Base-by-base conservation (phyloP, 1,284 basidiomycete species). In the Caloboletus inedulis region DNA sequence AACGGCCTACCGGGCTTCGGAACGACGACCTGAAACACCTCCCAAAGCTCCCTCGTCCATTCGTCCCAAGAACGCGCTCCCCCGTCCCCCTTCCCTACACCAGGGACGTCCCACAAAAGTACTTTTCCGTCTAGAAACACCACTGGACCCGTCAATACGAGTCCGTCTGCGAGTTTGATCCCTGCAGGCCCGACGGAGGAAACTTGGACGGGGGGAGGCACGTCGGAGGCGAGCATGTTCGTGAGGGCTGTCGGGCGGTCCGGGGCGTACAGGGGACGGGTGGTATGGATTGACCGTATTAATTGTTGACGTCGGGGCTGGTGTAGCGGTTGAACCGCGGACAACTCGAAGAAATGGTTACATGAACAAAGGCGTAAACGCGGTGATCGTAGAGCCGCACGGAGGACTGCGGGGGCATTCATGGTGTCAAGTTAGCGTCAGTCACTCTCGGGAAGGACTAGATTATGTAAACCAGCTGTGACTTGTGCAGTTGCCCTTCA, bases 41-140 rank as follows among this genome's bases (percentile, higher is more conserved):
- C 79, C 62, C 95, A 91, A 57, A 85, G 81, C 31, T 89, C 87
- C 44, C 76, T 75, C 8, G 64, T 73, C 93, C 93, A 97, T 37
- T 79, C 81, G 5, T 76, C 72, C 74, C 83, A 85, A 2, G 50
- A 25, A n/a, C 23, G 27, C 27, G 21, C 7, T 3, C 43, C 46
- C 14, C 30, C 27, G 16, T 1, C 34, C 13, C 21, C 39, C 19
- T 27, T 30, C 10, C 14, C 18, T 5, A 34, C 8, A 2, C 75
- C 66, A 1, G 89, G 88, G 1, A 91, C 87, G 64, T 98, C 86
- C 95, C 95, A 99, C 33, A 98, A 69, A 50, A 95, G 89, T 0
- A 92, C 90, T 46, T 88, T 81, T 6, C 91, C 92, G 59, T 94
- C 89, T 4, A 96, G 69, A 57, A 99, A 89, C 14, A 98, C 79